A percentile compares a stretch with the other conserved stretches of the same genome.
These are phyloP conservation scores for Didymella exigua DNA, from an alignment of 2,329 filamentous ascomycete genomes.

Conservation along the genomic window DNA sequence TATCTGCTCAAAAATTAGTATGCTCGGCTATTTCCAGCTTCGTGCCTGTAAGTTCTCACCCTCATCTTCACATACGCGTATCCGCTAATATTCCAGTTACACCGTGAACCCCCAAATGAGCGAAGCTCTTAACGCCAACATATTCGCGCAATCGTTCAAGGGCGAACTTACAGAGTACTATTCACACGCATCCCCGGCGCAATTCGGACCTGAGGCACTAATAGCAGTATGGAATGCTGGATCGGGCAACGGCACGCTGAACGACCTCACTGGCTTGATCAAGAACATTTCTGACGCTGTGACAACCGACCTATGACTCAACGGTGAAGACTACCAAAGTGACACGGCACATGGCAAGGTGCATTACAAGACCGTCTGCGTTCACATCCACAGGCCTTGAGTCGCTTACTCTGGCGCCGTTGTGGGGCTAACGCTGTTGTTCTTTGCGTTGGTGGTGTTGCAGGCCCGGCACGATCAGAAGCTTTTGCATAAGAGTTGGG, in stretches of 20 bases:
- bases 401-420: not conserved
- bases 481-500: not conserved
- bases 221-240: constrained; percentile 14
- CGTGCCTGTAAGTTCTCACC: not conserved
- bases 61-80: not conserved
- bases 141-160: not conserved
- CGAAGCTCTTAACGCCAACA: not conserved
- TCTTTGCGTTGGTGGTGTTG: constrained; percentile 12
- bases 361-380: constrained; percentile 13
- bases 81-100: not conserved
- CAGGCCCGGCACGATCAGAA: not conserved
- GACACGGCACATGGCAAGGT: not conserved
- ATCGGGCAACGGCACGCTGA: constrained; percentile 13
- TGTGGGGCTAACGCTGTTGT: constrained; percentile 1
- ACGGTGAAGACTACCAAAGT: not conserved
- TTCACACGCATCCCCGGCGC: not conserved
- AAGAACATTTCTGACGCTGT: constrained; percentile 13
- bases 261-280: constrained; percentile 12
- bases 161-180: not conserved
- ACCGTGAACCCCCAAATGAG: not conserved
- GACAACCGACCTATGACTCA: constrained; percentile 9
- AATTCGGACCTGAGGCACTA: constrained; percentile 1
- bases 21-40: not conserved
- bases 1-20: not conserved
- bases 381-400: constrained; percentile 10